Evolutionary conservation across 768 basidiomycete genomes (phyloP), one percentile per base, ranked within the genome.

Genomic region (Leccinum imitatum): DNA sequence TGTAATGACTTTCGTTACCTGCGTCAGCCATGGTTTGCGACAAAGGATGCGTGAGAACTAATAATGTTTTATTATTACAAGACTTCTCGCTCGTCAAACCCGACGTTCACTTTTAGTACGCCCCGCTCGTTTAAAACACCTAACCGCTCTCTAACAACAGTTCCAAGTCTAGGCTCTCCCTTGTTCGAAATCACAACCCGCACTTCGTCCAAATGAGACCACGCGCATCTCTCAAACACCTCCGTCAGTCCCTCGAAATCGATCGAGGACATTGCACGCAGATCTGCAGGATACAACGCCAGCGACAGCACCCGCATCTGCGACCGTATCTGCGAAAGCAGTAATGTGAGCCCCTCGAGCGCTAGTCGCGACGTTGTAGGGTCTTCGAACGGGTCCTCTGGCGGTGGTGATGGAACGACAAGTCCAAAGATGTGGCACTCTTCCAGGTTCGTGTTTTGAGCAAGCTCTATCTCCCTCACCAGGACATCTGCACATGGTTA

Each of bases 1-100:
- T 14, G 30, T 10, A 11, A 55, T 65, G 68, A 65, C 2, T n/a
- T 30, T 60, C 53, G 21, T 76, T 68, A 71, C 83, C 81, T 75
- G 84, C 84, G 72, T 86, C 85, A 23, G 85, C 85, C 85, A 86
- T 86, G 62, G 68, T 70, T 33, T 60, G 63, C 3, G 15, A 61
- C 57, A 54, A 58, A 50, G 54, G 50, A 57, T 27, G 67, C 60
- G 68, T 69, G 68, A 53, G 68, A 69, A 71, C n/a, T 7, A 23
- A 23, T 54, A 33, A 27, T 27, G 27, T 27, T 33, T 33, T 31
- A 31, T 59, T 44, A 56, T 50, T 59, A 71, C 62, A 75, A 46
- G 31, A 73, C 63, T 37, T 75, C 69, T 0, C 73, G 64, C 25
- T 71, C 73, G 56, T 73, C 72, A 25, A 73, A 73, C 14, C 73